phyloP scores from a whole-genome alignment of 2,329 filamentous ascomycete genomes.

The Colletotrichum karsti region DNA sequence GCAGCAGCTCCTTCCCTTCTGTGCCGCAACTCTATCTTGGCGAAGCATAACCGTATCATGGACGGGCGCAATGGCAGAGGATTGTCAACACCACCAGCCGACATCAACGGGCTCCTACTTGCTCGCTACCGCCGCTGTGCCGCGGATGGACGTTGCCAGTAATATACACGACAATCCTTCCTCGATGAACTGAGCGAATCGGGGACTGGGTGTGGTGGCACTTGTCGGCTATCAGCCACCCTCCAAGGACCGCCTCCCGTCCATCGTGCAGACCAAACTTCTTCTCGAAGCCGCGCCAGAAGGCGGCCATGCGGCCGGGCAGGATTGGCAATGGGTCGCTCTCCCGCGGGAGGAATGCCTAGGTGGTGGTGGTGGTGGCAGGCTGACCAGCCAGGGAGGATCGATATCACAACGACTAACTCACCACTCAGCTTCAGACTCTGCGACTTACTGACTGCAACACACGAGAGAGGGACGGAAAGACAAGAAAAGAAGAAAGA shows the following conservation, averaged over 20 bases:
- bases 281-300: slow-evolving; percentile 29
- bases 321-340: not conserved
- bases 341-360: not conserved
- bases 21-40: slow-evolving; percentile 1
- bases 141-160: not conserved
- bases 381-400: too few species aligned
- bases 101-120: not conserved
- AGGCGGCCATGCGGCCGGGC: slow-evolving; percentile 6
- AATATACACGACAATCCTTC: slow-evolving; percentile 2
- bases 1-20: not conserved
- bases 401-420: too few species aligned
- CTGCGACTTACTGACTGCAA: too few species aligned
- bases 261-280: slow-evolving; percentile 3
- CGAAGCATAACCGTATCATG: not conserved
- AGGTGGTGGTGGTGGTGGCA: not conserved
- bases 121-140: not conserved
- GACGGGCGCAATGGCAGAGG: not conserved
- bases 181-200: not conserved
- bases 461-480: not conserved
- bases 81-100: not conserved
- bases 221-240: slow-evolving; percentile 17
- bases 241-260: not conserved
- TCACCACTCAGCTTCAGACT: too few species aligned
- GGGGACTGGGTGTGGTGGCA: not conserved
- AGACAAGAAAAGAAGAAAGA: not conserved